Evolutionary conservation across 768 basidiomycete genomes (phyloP), one percentile per base, ranked within the genome.

Genomic region (Mycena crocata): DNA sequence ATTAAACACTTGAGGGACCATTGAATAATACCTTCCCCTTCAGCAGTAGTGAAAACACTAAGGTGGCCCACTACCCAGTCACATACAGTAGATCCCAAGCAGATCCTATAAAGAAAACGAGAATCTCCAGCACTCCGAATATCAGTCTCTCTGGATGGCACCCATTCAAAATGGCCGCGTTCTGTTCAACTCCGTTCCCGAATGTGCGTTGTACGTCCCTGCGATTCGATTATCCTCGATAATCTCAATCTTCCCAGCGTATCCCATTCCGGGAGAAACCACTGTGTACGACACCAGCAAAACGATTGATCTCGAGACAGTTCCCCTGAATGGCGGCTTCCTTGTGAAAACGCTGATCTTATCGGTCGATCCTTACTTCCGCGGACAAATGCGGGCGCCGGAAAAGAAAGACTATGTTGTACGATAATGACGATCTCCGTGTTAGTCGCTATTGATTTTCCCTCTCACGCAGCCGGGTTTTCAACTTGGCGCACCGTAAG

Each of bases 301-400:
- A 56, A 79, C 73, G 2, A 86, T 87, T 65, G 85, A 87, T 68
- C 61, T 83, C 13, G 83, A 84, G 2, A 78, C 61, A 42, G 78
- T 80, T 0, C 71, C 75, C 0, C 71, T 83, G 48, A 72, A 82
- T 32, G 80, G 82, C 0, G 81, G 82, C n/a, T 67, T 83, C 52
- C 69, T 87, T 30, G 64, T 85, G 64, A 86, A 85, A 73, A 81
- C 79, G 1, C 75, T 86, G 13, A 74, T 77, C 7, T 68, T 87
- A 17, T 83, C 82, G 21, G 71, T 86, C 44, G 87, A 87, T 56
- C 85, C 85, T 3, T 54, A 54, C 24, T 24, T 54, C 28, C 52
- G 52, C 23, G 52, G 52, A 21, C 34, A 23, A 7, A n/a, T 54
- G 52, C 37, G 37, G 14, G 34, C 52, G 8, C 52, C 52, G 5